Conservation (phyloP, 805 yeast species). For the Hanseniaspora lachancei region DNA sequence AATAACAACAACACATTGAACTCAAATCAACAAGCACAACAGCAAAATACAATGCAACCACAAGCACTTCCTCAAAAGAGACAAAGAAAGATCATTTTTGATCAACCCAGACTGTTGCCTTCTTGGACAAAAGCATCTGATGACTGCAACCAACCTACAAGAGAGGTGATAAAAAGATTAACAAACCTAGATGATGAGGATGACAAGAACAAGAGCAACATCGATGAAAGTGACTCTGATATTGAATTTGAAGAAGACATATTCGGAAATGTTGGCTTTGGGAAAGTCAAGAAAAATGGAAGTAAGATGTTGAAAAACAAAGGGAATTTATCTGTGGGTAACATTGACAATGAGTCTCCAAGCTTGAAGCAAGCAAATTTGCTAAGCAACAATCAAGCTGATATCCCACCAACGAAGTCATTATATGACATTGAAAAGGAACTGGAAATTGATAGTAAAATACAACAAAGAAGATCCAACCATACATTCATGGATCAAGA, state of each 20-base stretch:
- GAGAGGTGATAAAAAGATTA: slow-evolving; percentile 6
- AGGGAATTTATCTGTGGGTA: not conserved
- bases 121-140: slow-evolving; percentile 9
- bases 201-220: not conserved
- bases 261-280: slow-evolving; percentile 12
- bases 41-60: not conserved
- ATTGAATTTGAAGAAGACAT: slow-evolving; percentile 12
- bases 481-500: slow-evolving; percentile 16
- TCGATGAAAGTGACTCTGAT: slow-evolving; percentile 5
- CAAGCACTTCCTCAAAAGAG: not conserved
- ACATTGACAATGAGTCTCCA: not conserved
- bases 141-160: slow-evolving; percentile 6
- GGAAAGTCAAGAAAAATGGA: slow-evolving; percentile 3
- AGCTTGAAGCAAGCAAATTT: slow-evolving; percentile 15
- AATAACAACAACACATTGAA: too few relatives aligned
- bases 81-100: slow-evolving; percentile 7
- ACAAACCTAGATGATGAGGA: slow-evolving; percentile 4
- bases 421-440: slow-evolving; percentile 32
- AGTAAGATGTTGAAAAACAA: slow-evolving; percentile 8
- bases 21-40: not conserved
- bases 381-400: slow-evolving; percentile 25
- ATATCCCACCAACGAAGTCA: slow-evolving; percentile 32
- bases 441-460: slow-evolving; percentile 22
- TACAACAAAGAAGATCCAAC: slow-evolving; percentile 9
- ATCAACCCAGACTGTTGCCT: slow-evolving; percentile 6